Base-by-base conservation (phyloP, 768 basidiomycete genomes). In the Hemileccinum rubropunctum region DNA sequence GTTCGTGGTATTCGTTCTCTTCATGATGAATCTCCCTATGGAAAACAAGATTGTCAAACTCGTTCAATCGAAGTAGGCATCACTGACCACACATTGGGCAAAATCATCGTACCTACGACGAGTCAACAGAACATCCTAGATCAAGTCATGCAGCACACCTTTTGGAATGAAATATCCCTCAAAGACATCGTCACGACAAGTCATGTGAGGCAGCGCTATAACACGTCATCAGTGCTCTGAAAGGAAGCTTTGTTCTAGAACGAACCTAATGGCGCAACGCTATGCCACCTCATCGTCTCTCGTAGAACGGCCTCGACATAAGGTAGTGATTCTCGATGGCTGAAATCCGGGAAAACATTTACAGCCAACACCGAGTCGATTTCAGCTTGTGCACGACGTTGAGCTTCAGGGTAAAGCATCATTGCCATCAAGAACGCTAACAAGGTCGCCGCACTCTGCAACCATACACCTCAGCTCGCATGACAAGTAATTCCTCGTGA, bases 181-280 rank as follows among this genome's bases (percentile, higher is more conserved):
- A 49, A 76, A 80, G 4, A 69, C 58, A 51, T 80, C 78, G 40
- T 80, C 76, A 8, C 54, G 34, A 15, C 41, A 49, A 17, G 66
- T 68, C 53, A 57, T 57, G 36, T 62, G 67, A 38, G 65, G 65
- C 28, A 68, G 30, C 26, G 64, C 64, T 66, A 36, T 28, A 41
- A 26, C 15, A 17, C 23, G 28, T 4, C 5, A 26, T 65, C 33
- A 63, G 53, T 34, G 26, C 42, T 11, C 38, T 35, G 7, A 38
- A 43, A 18, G 21, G 30, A 9, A 8, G 13, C 1, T 7, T 15
- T n/a, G 1, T 2, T 39, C 35, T 6, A 23, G 26, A 20, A 50
- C 63, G 15, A 36, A 68, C 65, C 68, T 42, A 67, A 34, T 3
- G 65, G 65, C 20, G 61, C 52, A 38, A 61, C 66, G 14, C 47